Evolutionary conservation across 2,329 filamentous ascomycete genomes (phyloP).

Genomic region (Keithomyces neogunnii): DNA sequence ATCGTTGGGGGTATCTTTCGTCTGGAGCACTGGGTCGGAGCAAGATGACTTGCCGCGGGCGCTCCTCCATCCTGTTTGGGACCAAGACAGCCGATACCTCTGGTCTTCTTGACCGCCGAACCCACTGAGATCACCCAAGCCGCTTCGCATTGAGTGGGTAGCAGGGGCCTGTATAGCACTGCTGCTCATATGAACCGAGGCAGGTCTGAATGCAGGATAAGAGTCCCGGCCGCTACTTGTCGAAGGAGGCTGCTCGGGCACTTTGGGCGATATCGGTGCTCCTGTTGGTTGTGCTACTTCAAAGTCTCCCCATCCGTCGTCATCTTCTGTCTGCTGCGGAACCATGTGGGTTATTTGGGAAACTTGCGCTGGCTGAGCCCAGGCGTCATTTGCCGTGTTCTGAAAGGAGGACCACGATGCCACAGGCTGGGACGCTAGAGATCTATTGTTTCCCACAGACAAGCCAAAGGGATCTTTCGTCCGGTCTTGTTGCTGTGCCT

Average conservation of each 20-base stretch:
- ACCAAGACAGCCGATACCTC: constrained; percentile 11
- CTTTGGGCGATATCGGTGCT: neutral
- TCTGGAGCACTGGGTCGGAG: constrained; percentile 11
- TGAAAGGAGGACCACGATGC: constrained; percentile 24
- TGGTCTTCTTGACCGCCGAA: neutral
- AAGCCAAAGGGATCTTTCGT: constrained; percentile 18
- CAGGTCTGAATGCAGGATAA: neutral
- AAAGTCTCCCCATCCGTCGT: constrained; percentile 62
- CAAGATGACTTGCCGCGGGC: too few relatives aligned
- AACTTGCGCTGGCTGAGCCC: constrained; percentile 6
- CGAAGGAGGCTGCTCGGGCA: neutral
- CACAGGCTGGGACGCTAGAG: constrained; percentile 10
- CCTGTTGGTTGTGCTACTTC: constrained; percentile 40
- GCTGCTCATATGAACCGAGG: neutral
- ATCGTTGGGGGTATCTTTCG: constrained; percentile 21
- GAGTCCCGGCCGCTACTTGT: neutral
- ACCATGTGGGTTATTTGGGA: neutral
- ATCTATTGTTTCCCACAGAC: constrained; percentile 10
- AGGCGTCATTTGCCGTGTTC: constrained; percentile 13
- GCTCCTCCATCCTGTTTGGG: constrained; percentile 8
- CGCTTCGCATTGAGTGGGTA: neutral
- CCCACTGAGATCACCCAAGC: neutral
- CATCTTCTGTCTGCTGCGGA: constrained; percentile 32
- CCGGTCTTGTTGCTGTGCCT: constrained; percentile 2
- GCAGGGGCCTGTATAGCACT: neutral